phyloP scores from a whole-genome alignment of 495 filamentous ascomycete genomes.

The Tuber aestivum region DNA sequence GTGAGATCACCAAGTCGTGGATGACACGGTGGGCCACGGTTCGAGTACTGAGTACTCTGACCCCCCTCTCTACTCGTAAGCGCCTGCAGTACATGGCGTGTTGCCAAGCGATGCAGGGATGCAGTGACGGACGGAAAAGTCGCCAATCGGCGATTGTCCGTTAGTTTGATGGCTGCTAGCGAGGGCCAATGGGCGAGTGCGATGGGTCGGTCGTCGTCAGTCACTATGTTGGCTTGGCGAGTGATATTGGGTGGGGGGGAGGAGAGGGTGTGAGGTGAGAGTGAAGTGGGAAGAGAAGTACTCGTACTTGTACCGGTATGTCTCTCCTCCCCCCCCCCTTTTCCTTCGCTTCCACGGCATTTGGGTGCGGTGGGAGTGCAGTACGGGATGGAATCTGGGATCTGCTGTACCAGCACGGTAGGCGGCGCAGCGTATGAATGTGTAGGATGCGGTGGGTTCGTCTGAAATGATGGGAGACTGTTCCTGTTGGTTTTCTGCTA shows the following conservation, averaged over 20 bases:
- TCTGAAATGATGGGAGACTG: not conserved
- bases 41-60: not conserved
- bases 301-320: not conserved
- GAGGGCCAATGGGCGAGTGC: not conserved
- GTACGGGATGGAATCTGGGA: not conserved
- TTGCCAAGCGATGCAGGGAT: not conserved
- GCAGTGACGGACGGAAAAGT: constrained; percentile 5
- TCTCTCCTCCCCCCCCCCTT: not conserved
- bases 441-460: not conserved
- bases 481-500: not conserved
- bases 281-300: constrained; percentile 3
- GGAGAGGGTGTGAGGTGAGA: constrained; percentile 6
- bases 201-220: not conserved
- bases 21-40: not conserved
- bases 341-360: not conserved
- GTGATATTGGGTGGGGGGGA: not conserved
- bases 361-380: not conserved
- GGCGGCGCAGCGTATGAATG: not conserved
- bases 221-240: not conserved
- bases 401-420: no score
- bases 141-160: constrained; percentile 38
- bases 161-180: constrained; percentile 6
- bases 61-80: not conserved
- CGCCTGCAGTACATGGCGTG: not conserved
- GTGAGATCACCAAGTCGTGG: not conserved